Percentiles rank a stretch among this genome's conserved stretches.
These are phyloP conservation scores for Coniferiporia weirii DNA, from an alignment of 1,284 basidiomycete genomes.

Conservation along the genomic window DNA sequence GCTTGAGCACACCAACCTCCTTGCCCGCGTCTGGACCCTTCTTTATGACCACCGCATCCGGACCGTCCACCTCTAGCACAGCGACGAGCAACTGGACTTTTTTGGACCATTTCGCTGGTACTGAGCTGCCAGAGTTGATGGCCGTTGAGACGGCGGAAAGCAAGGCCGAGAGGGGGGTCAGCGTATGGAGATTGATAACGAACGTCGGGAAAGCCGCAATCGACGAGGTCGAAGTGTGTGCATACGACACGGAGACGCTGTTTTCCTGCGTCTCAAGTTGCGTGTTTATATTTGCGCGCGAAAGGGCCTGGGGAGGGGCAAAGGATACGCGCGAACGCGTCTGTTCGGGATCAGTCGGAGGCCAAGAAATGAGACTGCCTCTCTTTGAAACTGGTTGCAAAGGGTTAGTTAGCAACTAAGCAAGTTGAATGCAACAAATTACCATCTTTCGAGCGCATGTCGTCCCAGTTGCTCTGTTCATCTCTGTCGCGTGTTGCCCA, in stretches of 20 bases:
- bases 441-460: background rate
- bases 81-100: conserved; percentile 59
- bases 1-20: conserved; percentile 56
- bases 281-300: conserved; percentile 25
- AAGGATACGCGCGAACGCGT: conserved; percentile 23
- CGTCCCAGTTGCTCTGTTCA: background rate
- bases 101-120: conserved; percentile 26
- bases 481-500: conserved; percentile 4
- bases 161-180: conserved; percentile 41
- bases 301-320: conserved; percentile 7
- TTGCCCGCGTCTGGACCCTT: conserved; percentile 62
- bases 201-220: conserved; percentile 63
- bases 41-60: conserved; percentile 57
- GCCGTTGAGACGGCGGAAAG: conserved; percentile 24
- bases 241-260: conserved; percentile 42
- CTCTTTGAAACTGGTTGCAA: conserved; percentile 30
- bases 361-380: conserved; percentile 46
- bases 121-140: background rate
- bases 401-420: conserved; percentile 17
- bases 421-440: background rate
- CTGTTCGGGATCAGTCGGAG: conserved; percentile 34
- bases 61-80: conserved; percentile 68
- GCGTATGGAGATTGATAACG: conserved; percentile 54
- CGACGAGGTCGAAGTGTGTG: conserved; percentile 58
- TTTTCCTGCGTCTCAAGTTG: conserved; percentile 36